Evolutionary conservation across 116 monocot genomes (phyloP).

Genomic region (Zostera marina): DNA sequence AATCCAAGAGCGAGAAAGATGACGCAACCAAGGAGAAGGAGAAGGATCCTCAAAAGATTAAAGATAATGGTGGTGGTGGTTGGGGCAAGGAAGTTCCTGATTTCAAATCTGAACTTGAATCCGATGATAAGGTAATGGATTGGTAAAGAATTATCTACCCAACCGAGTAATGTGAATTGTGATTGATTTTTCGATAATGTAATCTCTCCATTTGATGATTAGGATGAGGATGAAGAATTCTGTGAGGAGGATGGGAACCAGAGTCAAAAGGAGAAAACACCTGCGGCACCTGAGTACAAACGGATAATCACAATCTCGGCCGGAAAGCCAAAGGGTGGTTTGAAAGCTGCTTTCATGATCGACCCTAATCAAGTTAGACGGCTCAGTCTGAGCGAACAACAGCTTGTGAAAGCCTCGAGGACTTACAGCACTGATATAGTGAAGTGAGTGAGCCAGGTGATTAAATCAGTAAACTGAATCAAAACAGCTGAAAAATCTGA

Average conservation of each 20-base stretch:
- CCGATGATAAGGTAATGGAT: constrained; percentile 12
- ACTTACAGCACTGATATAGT: constrained; percentile 40
- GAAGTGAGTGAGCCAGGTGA: constrained; percentile 27
- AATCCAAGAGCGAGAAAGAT: no score
- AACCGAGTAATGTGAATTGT: no score
- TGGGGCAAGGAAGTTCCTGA: constrained; percentile 37
- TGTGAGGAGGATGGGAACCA: background rate
- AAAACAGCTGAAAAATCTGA: background rate
- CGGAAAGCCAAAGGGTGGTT: constrained; percentile 49
- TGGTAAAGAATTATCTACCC: no score
- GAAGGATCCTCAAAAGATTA: constrained; percentile 16
- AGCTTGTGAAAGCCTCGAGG: constrained; percentile 35
- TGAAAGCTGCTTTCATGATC: constrained; percentile 33
- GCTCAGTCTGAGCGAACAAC: constrained; percentile 59
- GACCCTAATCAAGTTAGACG: constrained; percentile 70
- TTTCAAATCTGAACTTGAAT: constrained; percentile 21
- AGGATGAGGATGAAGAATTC: constrained; percentile 15
- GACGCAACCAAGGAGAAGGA: constrained; percentile 16
- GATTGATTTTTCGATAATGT: no score
- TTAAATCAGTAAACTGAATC: background rate
- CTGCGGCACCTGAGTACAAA: constrained; percentile 32
- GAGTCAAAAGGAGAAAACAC: constrained; percentile 13
- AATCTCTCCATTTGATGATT: constrained; percentile 2
- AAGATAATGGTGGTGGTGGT: constrained; percentile 29
- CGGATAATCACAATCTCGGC: constrained; percentile 51